Conservation (phyloP, 106 monocot genomes). For the Dendrobium nobile region DNA sequence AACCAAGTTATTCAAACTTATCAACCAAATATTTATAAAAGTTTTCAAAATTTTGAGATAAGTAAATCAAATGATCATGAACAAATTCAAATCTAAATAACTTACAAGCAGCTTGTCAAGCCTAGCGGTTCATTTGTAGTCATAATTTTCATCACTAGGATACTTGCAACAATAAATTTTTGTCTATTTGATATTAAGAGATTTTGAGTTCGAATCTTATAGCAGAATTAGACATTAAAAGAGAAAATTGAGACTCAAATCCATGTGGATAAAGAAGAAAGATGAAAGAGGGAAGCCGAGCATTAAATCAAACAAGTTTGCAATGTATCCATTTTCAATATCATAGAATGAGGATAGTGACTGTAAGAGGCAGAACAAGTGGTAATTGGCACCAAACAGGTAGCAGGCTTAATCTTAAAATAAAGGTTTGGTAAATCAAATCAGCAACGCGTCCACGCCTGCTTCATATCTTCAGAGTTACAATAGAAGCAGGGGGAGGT, state of each 20-base stretch:
- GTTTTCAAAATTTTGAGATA: too few relatives aligned
- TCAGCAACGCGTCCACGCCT: slow-evolving; percentile 27
- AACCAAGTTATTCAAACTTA: too few relatives aligned
- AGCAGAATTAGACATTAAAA: too few relatives aligned
- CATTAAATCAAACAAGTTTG: not conserved
- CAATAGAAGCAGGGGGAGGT: slow-evolving; percentile 30
- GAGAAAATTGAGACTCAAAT: too few relatives aligned
- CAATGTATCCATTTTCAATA: not conserved
- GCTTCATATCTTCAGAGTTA: slow-evolving; percentile 11
- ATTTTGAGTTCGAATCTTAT: too few relatives aligned
- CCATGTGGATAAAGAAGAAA: not conserved
- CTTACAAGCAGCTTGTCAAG: too few relatives aligned
- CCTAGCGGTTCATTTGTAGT: too few relatives aligned
- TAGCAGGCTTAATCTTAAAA: not conserved
- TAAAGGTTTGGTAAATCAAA: not conserved
- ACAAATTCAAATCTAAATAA: too few relatives aligned
- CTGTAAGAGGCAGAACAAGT: not conserved
- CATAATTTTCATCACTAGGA: not conserved
- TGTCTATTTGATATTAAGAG: too few relatives aligned
- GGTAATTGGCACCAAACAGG: not conserved
- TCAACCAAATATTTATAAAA: too few relatives aligned
- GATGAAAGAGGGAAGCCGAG: not conserved
- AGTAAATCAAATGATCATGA: too few relatives aligned
- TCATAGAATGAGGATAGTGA: not conserved
- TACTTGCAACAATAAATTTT: not conserved